Evolutionary conservation across 73 alveolate species (phyloP).

Genomic region (Durusdinium trenchii): DNA sequence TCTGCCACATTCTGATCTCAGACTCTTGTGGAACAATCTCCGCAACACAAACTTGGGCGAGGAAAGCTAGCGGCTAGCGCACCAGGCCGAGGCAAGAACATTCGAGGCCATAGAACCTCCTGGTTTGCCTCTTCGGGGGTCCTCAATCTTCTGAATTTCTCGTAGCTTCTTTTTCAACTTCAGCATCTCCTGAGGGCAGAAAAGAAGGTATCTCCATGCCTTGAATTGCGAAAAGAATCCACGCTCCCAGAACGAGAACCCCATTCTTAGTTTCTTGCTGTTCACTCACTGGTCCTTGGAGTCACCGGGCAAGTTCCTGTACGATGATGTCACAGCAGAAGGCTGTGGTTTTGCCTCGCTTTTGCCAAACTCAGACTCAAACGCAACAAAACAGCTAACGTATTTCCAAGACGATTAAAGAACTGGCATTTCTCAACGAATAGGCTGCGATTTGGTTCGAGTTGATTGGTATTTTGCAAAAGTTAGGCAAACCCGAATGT

Average conservation of each 20-base stretch:
- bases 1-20: background rate
- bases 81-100: background rate
- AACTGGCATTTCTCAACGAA: no score
- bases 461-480: no score
- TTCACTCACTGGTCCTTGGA: conserved; percentile 25
- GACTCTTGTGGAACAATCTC: no score
- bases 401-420: no score
- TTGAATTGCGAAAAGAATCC: background rate
- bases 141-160: conserved; percentile 78
- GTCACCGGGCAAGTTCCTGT: conserved; percentile 58
- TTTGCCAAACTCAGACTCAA: no score
- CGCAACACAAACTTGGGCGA: background rate
- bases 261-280: no score
- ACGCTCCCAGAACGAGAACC: background rate
- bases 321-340: conserved; percentile 12
- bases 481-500: no score
- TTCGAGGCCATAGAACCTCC: background rate
- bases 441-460: no score
- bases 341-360: background rate
- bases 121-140: background rate
- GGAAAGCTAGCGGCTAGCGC: background rate
- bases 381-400: no score
- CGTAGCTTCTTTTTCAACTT: conserved; percentile 82
- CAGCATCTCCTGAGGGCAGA: conserved; percentile 18
- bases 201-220: background rate